phyloP scores from a whole-genome alignment of 805 yeast species.

The Metschnikowia baotianmanensis region DNA sequence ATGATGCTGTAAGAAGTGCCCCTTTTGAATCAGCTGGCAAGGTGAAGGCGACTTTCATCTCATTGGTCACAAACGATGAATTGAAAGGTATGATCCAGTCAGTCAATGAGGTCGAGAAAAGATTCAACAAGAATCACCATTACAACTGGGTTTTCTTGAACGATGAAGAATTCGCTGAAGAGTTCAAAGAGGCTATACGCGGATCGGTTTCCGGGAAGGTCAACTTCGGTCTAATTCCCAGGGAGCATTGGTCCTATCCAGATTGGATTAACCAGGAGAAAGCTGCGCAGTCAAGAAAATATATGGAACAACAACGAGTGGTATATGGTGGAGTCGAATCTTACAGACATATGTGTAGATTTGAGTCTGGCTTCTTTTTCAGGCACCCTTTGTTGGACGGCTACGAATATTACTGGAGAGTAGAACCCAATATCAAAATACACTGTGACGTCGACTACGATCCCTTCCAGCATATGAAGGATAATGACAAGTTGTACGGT shows the following conservation, averaged over 20 bases:
- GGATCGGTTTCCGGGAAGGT: constrained; percentile 74
- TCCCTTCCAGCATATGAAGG: constrained; percentile 78
- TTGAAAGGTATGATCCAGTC: constrained; percentile 59
- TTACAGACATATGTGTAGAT: constrained; percentile 92
- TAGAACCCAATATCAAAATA: constrained; percentile 80
- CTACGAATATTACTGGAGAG: constrained; percentile 94
- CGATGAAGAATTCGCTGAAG: constrained; percentile 80
- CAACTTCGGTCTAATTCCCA: constrained; percentile 76
- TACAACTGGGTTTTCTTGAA: constrained; percentile 96
- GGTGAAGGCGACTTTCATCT: constrained; percentile 76
- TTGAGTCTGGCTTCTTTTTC: constrained; percentile 86
- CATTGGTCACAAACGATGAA: constrained; percentile 75
- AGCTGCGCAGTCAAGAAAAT: constrained; percentile 61
- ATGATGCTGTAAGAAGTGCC: no score
- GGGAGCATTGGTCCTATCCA: constrained; percentile 86
- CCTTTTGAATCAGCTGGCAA: no score
- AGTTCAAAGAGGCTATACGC: constrained; percentile 66
- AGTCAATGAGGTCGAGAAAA: constrained; percentile 78
- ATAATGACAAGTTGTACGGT: constrained; percentile 76
- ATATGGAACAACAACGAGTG: constrained; percentile 54
- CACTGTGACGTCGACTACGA: constrained; percentile 85
- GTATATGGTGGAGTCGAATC: constrained; percentile 75
- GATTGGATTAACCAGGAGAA: constrained; percentile 73
- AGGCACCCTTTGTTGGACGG: constrained; percentile 69
- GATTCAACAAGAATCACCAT: constrained; percentile 76